phyloP scores from a whole-genome alignment of 148 eudicot genomes.

The Polygonum aviculare region DNA sequence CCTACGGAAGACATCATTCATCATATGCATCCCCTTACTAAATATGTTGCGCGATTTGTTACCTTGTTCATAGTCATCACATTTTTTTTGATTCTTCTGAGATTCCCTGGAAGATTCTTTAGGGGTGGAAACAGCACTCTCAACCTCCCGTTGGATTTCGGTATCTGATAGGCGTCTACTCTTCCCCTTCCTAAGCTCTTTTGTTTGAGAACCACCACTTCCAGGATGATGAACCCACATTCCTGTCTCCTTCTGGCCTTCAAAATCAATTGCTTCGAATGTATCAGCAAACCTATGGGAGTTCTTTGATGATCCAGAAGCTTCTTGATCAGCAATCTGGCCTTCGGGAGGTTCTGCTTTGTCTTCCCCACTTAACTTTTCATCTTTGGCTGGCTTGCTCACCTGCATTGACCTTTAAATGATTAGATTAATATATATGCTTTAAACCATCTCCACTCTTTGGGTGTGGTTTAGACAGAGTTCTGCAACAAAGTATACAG shows the following conservation, averaged over 20 bases:
- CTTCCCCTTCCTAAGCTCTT: slow-evolving; percentile 80
- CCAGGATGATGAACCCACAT: slow-evolving; percentile 90
- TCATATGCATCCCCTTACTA: slow-evolving; percentile 37
- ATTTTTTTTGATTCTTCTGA: slow-evolving; percentile 15
- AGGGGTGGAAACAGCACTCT: slow-evolving; percentile 20
- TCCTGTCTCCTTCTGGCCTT: slow-evolving; percentile 68
- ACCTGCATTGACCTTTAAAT: slow-evolving; percentile 23
- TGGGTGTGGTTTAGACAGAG: no score
- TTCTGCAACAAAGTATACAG: no score
- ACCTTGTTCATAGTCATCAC: slow-evolving; percentile 18
- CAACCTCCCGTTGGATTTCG: slow-evolving; percentile 22
- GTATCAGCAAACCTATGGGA: slow-evolving; percentile 19
- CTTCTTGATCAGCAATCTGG: slow-evolving; percentile 19
- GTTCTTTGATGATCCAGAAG: slow-evolving; percentile 14
- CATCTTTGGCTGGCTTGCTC: slow-evolving; percentile 22
- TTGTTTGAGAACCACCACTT: slow-evolving; percentile 49
- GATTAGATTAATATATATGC: background rate
- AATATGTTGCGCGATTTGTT: slow-evolving; percentile 29
- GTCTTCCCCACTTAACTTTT: slow-evolving; percentile 15
- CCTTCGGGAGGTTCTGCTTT: slow-evolving; percentile 17
- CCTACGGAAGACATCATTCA: slow-evolving; percentile 42
- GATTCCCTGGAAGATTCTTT: slow-evolving; percentile 23
- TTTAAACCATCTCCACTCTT: background rate
- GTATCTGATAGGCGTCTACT: slow-evolving; percentile 26
- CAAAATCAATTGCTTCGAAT: slow-evolving; percentile 58